Base-by-base conservation (phyloP, 768 basidiomycete species). In the Floccularia luteovirens region DNA sequence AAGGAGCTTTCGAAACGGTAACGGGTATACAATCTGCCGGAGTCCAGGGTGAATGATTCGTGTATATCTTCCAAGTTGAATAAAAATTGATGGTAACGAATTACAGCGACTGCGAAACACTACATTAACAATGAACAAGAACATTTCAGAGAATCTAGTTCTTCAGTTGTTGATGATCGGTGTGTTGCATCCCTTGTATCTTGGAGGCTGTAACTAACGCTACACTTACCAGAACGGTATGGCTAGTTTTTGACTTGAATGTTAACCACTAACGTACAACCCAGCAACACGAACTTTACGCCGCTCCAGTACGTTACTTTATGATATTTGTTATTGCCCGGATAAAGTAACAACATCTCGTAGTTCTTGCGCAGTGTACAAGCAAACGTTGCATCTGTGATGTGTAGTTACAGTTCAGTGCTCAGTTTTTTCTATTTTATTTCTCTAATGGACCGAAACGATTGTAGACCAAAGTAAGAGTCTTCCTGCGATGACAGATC, bases 401-500 rank as follows among this genome's bases (percentile, higher is more conserved):
- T 81, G 79, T 81, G 79, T 55, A 76, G 74, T 43, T 79, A 79
- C 48, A 78, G 74, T 69, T 41, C 44, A 63, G 53, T n/a, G n/a
- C n/a, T n/a, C n/a, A n/a, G n/a, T n/a, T n/a, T n/a, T n/a, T n/a
- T n/a, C n/a, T n/a, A n/a, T n/a, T n/a, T n/a, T n/a, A n/a, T n/a
- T n/a, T n/a, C n/a, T n/a, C n/a, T n/a, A n/a, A n/a, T n/a, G n/a
- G n/a, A n/a, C n/a, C n/a, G n/a, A n/a, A n/a, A n/a, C n/a, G n/a
- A n/a, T 33, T 14, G 14, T 21, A 66, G 64, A 64, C 50, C 62
- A 61, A 55, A 62, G 63, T 66, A 23, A 13, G n/a, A n/a, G n/a
- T n/a, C n/a, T n/a, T n/a, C n/a, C n/a, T n/a, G n/a, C n/a, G n/a
- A n/a, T n/a, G n/a, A n/a, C n/a, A n/a, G n/a, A n/a, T n/a, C n/a